Evolutionary conservation across 805 yeast species (phyloP).

Genomic region (Candida insectalens): DNA sequence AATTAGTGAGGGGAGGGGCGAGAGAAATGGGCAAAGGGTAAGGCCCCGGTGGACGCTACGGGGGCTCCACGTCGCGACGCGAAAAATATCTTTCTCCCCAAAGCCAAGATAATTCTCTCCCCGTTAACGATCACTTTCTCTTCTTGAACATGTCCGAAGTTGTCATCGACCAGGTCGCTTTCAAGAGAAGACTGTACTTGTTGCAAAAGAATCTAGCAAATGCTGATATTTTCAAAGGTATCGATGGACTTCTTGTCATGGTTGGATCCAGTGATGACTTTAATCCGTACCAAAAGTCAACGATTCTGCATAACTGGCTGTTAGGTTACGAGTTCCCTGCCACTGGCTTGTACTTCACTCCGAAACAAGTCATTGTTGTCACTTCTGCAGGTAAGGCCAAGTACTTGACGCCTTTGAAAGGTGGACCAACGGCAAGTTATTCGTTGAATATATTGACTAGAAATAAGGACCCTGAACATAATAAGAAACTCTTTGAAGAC

Average conservation of each 20-base stretch:
- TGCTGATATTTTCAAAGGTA: constrained; percentile 29
- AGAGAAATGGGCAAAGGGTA: too few species aligned
- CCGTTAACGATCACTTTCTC: too few species aligned
- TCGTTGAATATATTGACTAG: constrained; percentile 52
- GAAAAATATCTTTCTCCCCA: too few species aligned
- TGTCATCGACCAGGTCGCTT: constrained; percentile 39
- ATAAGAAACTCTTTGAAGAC: constrained; percentile 53
- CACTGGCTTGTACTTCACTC: constrained; percentile 60
- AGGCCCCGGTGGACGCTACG: too few species aligned
- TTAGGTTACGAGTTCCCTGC: constrained; percentile 95
- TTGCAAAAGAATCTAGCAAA: constrained; percentile 26
- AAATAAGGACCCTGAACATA: constrained; percentile 73
- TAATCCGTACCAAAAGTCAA: constrained; percentile 81
- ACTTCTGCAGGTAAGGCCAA: constrained; percentile 83
- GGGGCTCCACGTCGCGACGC: too few species aligned
- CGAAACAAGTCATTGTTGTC: constrained; percentile 49
- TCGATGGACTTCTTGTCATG: constrained; percentile 48
- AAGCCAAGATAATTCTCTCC: too few species aligned
- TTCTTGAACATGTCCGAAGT: constrained; percentile 46
- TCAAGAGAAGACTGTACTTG: constrained; percentile 42
- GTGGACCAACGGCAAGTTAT: constrained; percentile 25
- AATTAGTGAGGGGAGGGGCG: too few species aligned
- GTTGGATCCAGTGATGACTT: constrained; percentile 84
- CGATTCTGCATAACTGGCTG: constrained; percentile 83
- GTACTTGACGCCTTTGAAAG: constrained; percentile 52